Evolutionary conservation across 2,329 filamentous ascomycete genomes (phyloP).

Genomic region (Lachnellula occidentalis): DNA sequence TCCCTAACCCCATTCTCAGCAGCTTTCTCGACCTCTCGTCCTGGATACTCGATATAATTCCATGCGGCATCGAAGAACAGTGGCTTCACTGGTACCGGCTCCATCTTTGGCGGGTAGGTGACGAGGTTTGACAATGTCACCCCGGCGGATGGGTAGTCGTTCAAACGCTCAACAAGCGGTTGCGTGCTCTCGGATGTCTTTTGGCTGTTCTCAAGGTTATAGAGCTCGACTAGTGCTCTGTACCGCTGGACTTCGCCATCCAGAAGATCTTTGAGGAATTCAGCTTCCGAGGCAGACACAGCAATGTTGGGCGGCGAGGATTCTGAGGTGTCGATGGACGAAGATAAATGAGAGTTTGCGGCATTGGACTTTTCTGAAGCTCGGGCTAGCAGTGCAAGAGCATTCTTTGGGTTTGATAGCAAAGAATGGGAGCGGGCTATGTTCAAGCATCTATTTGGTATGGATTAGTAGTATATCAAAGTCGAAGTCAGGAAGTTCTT

Average conservation of each 20-base stretch:
- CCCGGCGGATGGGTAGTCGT: conserved; percentile 63
- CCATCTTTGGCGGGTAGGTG: conserved; percentile 76
- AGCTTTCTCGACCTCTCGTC: conserved; percentile 40
- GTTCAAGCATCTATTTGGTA: conserved; percentile 61
- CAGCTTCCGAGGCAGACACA: conserved; percentile 53
- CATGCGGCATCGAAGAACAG: conserved; percentile 94
- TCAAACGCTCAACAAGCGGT: conserved; percentile 70
- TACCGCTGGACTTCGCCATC: conserved; percentile 70
- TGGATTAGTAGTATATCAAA: conserved; percentile 1
- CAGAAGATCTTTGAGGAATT: conserved; percentile 57
- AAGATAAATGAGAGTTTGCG: conserved; percentile 43
- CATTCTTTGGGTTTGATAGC: conserved; percentile 65
- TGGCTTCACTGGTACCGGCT: conserved; percentile 84
- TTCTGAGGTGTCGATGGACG: conserved; percentile 33
- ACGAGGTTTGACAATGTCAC: conserved; percentile 78
- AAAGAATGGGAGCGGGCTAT: conserved; percentile 81
- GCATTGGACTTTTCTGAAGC: conserved; percentile 57
- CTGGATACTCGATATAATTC: conserved; percentile 94
- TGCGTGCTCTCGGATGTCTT: conserved; percentile 30
- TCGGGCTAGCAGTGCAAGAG: conserved; percentile 77
- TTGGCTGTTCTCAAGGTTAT: conserved; percentile 50
- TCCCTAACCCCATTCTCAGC: conserved; percentile 13
- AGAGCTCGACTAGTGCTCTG: conserved; percentile 80
- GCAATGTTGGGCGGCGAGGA: conserved; percentile 59
- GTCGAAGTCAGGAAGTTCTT: conserved; percentile 30